Conservation (phyloP, 805 yeast species). For the Metschnikowia continentalis region DNA sequence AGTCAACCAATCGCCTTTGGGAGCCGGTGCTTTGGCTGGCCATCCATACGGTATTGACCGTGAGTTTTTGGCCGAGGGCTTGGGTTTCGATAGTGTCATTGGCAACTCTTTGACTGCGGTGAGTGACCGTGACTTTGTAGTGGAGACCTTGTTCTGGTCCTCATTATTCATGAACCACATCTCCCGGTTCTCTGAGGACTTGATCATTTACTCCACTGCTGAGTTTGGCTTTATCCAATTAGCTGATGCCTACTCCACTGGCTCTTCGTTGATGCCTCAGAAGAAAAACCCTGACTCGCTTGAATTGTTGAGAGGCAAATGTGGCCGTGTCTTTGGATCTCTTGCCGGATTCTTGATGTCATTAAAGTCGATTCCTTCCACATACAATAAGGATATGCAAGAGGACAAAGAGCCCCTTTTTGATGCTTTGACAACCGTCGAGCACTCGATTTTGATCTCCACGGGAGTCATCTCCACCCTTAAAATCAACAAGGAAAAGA, state of each 20-base stretch:
- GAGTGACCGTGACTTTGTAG: conserved; percentile 95
- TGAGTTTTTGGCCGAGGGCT: conserved; percentile 73
- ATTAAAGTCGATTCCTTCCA: conserved; percentile 93
- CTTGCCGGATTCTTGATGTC: conserved; percentile 95
- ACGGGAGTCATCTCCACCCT: conserved; percentile 95
- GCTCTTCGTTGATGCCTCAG: conserved; percentile 98
- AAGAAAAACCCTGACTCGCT: conserved; percentile 97
- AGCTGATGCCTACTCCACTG: conserved; percentile 98
- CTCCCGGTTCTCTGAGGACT: conserved; percentile 90
- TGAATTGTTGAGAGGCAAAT: conserved; percentile 92
- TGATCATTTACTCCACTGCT: conserved; percentile 93
- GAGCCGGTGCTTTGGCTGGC: conserved; percentile 98
- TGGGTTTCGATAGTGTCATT: conserved; percentile 81
- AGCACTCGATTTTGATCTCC: conserved; percentile 89
- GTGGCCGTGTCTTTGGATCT: conserved; percentile 95
- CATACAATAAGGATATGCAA: conserved; percentile 97
- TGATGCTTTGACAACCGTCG: conserved; percentile 84
- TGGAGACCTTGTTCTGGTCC: conserved; percentile 94
- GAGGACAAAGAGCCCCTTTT: conserved; percentile 99
- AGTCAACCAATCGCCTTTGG: conserved; percentile 86
- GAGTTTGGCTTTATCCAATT: conserved; percentile 92
- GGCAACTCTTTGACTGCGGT: conserved; percentile 98
- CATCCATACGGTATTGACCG: conserved; percentile 99
- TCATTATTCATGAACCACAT: conserved; percentile 92
- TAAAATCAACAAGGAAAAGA: conserved; percentile 62